Evolutionary conservation across 2,329 filamentous ascomycete species (phyloP), one percentile per base, ranked within the genome.

Genomic region (Aspergillus fijiensis): DNA sequence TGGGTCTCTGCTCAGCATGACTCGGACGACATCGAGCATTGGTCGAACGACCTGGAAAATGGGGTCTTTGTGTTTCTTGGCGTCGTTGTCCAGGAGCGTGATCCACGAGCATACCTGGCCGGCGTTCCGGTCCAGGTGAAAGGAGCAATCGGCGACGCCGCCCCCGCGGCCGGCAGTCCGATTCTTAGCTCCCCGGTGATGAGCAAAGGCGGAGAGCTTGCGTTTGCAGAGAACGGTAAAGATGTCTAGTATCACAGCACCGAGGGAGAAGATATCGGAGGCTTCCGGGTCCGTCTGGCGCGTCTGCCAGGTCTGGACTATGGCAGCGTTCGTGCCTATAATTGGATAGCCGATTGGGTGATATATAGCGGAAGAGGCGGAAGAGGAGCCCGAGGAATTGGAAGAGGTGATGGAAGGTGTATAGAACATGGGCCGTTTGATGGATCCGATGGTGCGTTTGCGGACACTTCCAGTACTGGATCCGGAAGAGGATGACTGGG

Each of bases 231-330:
- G 77, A 64, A 83, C 81, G 1, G 84, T 86, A 19, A 87, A 67
- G 47, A 88, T 82, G 63, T 87, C 84, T 19, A 87, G 73, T 60
- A 80, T 85, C 21, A 86, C 75, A 54, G 85, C 85, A 4, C 80
- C 85, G 0, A 88, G 77, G 27, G 83, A 84, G 73, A 85, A 88
- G 16, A 87, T 74, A 65, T 88, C 85, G 12, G 82, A 79, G 45
- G 76, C 65, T 51, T 71, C 69, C 29, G 72, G 69, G 52, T 74
- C 69, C 25, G 69, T 66, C 54, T 74, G 72, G 45, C 67, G 69
- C 4, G 74, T 73, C 68, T 77, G 81, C 72, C 71, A 77, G 7
- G 69, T 76, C 54, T 75, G 70, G 23, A 76, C 67, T 49, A 77
- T 63, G 19, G 74, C 67, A 29, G 66, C 69, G 11, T 69, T 61